These are phyloP conservation scores for Marasmius oreades DNA, from an alignment of 1,284 basidiomycete species.

Conservation along the genomic window DNA sequence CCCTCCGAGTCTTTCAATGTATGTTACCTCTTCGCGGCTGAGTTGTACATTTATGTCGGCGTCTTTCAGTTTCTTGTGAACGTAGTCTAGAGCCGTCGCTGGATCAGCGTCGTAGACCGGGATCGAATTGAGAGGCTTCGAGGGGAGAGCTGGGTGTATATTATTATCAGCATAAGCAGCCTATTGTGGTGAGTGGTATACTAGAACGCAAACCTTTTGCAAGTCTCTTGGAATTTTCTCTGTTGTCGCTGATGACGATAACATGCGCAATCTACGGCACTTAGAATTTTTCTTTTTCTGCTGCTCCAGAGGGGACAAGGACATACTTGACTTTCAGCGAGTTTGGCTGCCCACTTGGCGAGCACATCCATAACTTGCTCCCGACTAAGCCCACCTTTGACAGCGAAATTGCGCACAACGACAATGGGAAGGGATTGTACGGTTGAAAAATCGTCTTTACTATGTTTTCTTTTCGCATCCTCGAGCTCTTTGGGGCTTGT, in stretches of 20 bases:
- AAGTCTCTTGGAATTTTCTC: constrained; percentile 81
- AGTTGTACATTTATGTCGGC: constrained; percentile 50
- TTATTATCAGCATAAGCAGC: not conserved
- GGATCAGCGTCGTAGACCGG: constrained; percentile 84
- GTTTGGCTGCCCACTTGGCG: constrained; percentile 81
- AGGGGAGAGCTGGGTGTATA: constrained; percentile 64
- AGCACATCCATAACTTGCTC: constrained; percentile 77
- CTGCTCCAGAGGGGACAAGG: not conserved
- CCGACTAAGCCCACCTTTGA: constrained; percentile 58
- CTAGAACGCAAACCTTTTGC: constrained; percentile 57
- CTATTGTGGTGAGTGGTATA: not conserved
- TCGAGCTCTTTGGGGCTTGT: constrained; percentile 20
- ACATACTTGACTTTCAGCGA: constrained; percentile 76
- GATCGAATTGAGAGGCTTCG: constrained; percentile 80
- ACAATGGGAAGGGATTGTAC: constrained; percentile 79
- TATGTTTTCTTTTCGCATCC: constrained; percentile 15
- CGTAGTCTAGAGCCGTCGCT: constrained; percentile 75
- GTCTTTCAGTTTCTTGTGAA: constrained; percentile 76
- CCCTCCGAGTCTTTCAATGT: constrained; percentile 78
- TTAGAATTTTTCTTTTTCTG: not conserved
- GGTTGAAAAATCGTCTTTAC: constrained; percentile 41
- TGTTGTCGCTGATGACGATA: constrained; percentile 87
- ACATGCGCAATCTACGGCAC: constrained; percentile 77
- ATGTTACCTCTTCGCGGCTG: constrained; percentile 46
- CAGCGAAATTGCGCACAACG: constrained; percentile 75